phyloP scores from a whole-genome alignment of 23 red algal genomes.

The Cyanidioschyzon merolae region DNA sequence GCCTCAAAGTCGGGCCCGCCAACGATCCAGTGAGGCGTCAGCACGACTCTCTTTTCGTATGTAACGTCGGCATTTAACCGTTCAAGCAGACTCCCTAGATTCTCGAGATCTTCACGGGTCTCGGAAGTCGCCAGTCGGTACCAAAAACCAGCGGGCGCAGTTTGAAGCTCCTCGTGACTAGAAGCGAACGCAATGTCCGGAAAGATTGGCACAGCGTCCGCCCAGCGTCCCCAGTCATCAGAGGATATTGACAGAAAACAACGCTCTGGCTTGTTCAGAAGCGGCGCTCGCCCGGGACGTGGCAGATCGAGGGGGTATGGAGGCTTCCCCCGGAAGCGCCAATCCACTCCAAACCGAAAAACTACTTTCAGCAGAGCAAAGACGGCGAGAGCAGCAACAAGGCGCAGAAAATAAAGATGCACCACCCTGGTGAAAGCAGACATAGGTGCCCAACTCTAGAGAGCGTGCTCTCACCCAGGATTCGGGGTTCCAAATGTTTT shows the following conservation, averaged over 20 bases:
- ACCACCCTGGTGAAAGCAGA: background rate
- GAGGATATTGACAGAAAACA: conserved; percentile 33
- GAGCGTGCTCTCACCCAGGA: no score
- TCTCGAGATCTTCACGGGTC: conserved; percentile 26
- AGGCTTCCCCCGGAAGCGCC: background rate
- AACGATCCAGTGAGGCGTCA: conserved; percentile 56
- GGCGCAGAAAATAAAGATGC: background rate
- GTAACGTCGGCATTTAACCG: conserved; percentile 24
- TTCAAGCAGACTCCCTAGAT: conserved; percentile 6
- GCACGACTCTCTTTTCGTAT: conserved; percentile 23
- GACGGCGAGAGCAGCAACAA: background rate
- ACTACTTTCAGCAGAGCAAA: background rate
- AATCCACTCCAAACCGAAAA: background rate
- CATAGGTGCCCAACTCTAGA: no score
- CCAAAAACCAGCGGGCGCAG: conserved; percentile 8
- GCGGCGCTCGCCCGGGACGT: background rate
- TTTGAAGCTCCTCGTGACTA: conserved; percentile 20
- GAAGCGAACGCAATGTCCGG: conserved; percentile 17
- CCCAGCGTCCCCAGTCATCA: conserved; percentile 45
- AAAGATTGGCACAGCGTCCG: conserved; percentile 45
- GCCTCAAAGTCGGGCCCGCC: conserved; percentile 43
- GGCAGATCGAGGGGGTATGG: background rate
- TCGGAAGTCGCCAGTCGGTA: conserved; percentile 35
- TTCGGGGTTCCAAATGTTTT: no score
- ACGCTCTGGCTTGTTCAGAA: conserved; percentile 6